Percentiles rank a stretch among this genome's conserved stretches.
phyloP scores from a whole-genome alignment of 441 rosid genomes.

The Geranium incanum region DNA sequence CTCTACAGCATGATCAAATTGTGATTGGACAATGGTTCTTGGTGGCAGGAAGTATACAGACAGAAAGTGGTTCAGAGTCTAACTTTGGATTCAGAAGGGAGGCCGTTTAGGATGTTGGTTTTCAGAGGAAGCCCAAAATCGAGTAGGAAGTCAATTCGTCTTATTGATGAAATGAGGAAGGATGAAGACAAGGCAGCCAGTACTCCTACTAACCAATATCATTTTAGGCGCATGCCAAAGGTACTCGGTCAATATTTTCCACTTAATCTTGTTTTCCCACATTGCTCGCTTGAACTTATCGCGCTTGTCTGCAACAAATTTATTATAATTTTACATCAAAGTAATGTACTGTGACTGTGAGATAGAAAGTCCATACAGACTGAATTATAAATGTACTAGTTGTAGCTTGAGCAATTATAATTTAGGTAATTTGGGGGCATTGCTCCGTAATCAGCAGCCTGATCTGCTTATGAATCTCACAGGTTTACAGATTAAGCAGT shows the following conservation, averaged over 20 bases:
- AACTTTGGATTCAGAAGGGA: conserved; percentile 37
- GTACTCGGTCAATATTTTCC: conserved; percentile 13
- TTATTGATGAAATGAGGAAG: conserved; percentile 34
- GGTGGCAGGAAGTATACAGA: conserved; percentile 31
- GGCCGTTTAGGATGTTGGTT: conserved; percentile 42
- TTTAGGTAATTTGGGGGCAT: not conserved
- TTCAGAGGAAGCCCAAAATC: conserved; percentile 51
- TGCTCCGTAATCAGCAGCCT: too few species aligned
- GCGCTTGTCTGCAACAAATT: too few species aligned
- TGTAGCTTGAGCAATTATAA: not conserved
- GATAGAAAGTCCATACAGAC: not conserved
- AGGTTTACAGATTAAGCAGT: not conserved
- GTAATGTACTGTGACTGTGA: not conserved
- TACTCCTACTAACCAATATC: conserved; percentile 11
- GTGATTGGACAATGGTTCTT: not conserved
- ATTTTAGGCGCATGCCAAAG: conserved; percentile 31
- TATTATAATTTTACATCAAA: not conserved
- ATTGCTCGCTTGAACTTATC: not conserved
- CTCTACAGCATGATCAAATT: not conserved
- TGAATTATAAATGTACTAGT: not conserved
- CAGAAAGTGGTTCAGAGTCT: conserved; percentile 31
- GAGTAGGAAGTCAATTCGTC: conserved; percentile 19
- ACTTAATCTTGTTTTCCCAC: not conserved
- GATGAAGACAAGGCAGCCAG: conserved; percentile 25
- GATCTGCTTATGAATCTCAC: not conserved